Conservation (phyloP, 495 filamentous ascomycete genomes). For the Talaromyces adpressus region DNA sequence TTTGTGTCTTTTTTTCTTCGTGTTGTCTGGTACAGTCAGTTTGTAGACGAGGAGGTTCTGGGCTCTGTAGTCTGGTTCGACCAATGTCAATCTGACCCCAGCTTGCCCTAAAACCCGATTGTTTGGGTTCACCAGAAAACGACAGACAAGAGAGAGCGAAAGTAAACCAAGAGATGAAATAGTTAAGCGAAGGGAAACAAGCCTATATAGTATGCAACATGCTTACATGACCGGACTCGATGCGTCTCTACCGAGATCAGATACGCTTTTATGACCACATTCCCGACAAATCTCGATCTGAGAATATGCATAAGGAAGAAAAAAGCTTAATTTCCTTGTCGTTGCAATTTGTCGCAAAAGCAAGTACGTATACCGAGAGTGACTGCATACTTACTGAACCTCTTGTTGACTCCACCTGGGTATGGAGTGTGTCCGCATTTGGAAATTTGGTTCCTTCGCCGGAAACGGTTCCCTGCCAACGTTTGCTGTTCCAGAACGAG, state of each 20-base stretch:
- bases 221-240: background rate
- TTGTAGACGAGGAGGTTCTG: background rate
- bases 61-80: slow-evolving; percentile 1
- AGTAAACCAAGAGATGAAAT: background rate
- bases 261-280: background rate
- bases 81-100: background rate
- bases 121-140: background rate
- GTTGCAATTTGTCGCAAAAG: background rate
- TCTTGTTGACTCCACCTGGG: background rate
- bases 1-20: background rate
- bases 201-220: background rate
- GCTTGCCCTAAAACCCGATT: background rate
- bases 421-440: background rate
- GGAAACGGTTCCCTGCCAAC: background rate
- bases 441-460: background rate
- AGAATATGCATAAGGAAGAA: background rate
- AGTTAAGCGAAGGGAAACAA: background rate
- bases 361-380: background rate
- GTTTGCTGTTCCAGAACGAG: background rate
- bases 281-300: background rate
- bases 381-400: background rate
- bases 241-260: background rate
- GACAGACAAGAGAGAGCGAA: background rate
- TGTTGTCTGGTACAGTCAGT: background rate
- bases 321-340: background rate